Evolutionary conservation across 148 eudicot species (phyloP), one percentile per base, ranked within the genome.

Genomic region (Camellia japonica): DNA sequence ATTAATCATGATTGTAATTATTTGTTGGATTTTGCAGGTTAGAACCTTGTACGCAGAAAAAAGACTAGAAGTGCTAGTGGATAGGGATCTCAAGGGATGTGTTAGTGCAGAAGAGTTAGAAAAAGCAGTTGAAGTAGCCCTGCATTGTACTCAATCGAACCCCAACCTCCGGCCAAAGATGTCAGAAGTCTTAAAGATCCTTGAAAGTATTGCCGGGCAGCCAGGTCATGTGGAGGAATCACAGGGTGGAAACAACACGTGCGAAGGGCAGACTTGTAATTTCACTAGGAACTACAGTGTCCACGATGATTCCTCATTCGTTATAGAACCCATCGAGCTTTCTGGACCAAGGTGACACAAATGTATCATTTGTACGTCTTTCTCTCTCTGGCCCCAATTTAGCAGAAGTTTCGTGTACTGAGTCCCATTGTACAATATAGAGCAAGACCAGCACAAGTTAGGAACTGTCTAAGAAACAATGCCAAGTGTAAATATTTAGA

Each of bases 281-380:
- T 88, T 91, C 71, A 73, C 86, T 69, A 78, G 91, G 87, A 84
- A 87, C 78, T 78, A 68, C 46, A 81, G 83, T 74, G 78, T 73
- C 10, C 86, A 80, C 6, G 91, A 83, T 23, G 93, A 89, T 68
- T 87, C 87, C 68, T 95, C 98, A 20, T 93, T 95, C 83, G 85
- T 82, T 3, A 76, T 95, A n/a, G 98, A 95, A 84, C 86, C 94
- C 12, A 91, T 95, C 61, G 97, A 95, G 87, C 88, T 95, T 61
- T 95, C 98, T 11, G 98, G 98, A 47, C 98, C 98, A 19, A 83
- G 98, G 71, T 95, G 82, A 88, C 81, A 66, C 52, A 30, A 56
- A 15, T 66, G 19, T n/a, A 12, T 19, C 15, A 52, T 51, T 65
- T 61, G 38, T 30, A 30, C 38, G 1, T 30, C 38, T 30, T 1